phyloP scores from a whole-genome alignment of 2,329 filamentous ascomycete genomes.

The Colletotrichum sp. region DNA sequence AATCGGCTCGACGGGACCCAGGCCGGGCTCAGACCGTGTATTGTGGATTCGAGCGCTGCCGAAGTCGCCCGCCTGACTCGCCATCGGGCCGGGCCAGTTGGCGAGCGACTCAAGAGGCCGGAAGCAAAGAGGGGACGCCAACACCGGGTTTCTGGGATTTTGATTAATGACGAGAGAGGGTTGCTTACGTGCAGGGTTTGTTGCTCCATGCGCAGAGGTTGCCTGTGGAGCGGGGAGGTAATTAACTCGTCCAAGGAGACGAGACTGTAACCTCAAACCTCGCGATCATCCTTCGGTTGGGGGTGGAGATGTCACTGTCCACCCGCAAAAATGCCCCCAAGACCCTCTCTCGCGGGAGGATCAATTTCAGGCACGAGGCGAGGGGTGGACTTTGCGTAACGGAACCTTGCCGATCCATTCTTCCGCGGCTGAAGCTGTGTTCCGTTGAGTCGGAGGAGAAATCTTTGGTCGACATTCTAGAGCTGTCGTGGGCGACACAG shows the following conservation, averaged over 20 bases:
- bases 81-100: neutral
- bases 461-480: neutral
- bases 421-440: neutral
- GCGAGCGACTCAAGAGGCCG: neutral
- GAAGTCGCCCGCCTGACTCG: conserved; percentile 12
- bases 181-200: conserved; percentile 2
- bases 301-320: neutral
- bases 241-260: neutral
- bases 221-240: neutral
- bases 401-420: neutral
- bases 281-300: conserved; percentile 5
- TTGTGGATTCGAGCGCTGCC: neutral
- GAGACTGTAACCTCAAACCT: conserved; percentile 8
- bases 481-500: neutral
- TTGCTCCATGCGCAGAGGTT: neutral
- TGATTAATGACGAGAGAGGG: conserved; percentile 1
- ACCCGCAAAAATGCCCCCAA: neutral
- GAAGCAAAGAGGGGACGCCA: neutral
- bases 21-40: neutral
- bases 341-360: neutral
- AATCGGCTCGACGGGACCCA: neutral
- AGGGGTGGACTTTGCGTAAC: neutral
- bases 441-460: neutral
- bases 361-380: conserved; percentile 10
- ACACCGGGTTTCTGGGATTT: conserved; percentile 10